phyloP scores from a whole-genome alignment of 2,329 filamentous ascomycete species.

The Colletotrichum neosansevieriae region DNA sequence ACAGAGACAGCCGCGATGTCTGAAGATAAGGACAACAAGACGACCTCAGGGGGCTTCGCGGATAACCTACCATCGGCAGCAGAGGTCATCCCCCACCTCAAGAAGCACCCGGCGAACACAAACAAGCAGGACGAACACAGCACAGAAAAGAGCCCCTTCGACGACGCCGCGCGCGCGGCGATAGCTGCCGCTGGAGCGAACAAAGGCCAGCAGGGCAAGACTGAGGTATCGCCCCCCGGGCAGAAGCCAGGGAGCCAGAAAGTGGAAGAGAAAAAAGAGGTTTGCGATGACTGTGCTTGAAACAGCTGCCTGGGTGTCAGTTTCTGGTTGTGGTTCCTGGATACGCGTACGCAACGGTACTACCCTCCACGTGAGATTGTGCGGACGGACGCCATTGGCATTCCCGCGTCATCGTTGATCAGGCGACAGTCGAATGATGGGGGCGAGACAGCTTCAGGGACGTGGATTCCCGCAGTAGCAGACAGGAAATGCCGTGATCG shows the following conservation, averaged over 20 bases:
- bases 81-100: slow-evolving; percentile 26
- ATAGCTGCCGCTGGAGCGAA: slow-evolving; percentile 36
- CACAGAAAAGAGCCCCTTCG: background rate
- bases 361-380: background rate
- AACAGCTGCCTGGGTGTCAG: background rate
- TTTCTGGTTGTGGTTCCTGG: background rate
- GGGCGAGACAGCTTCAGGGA: slow-evolving; percentile 7
- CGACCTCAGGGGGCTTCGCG: background rate
- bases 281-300: slow-evolving; percentile 38
- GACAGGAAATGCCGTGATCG: background rate
- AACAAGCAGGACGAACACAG: background rate
- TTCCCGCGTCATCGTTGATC: background rate
- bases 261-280: slow-evolving; percentile 12
- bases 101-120: slow-evolving; percentile 30
- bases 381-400: background rate
- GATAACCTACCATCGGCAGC: slow-evolving; percentile 21
- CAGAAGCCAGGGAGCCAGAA: background rate
- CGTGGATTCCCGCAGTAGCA: slow-evolving; percentile 3
- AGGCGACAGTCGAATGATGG: background rate
- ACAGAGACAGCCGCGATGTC: background rate
- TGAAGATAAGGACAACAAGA: background rate
- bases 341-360: background rate
- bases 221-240: slow-evolving; percentile 19
- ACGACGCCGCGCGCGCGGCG: slow-evolving; percentile 28
- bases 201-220: slow-evolving; percentile 34